These are phyloP conservation scores for Fusarium tjaetaba DNA, from an alignment of 2,329 filamentous ascomycete genomes.

Conservation along the genomic window DNA sequence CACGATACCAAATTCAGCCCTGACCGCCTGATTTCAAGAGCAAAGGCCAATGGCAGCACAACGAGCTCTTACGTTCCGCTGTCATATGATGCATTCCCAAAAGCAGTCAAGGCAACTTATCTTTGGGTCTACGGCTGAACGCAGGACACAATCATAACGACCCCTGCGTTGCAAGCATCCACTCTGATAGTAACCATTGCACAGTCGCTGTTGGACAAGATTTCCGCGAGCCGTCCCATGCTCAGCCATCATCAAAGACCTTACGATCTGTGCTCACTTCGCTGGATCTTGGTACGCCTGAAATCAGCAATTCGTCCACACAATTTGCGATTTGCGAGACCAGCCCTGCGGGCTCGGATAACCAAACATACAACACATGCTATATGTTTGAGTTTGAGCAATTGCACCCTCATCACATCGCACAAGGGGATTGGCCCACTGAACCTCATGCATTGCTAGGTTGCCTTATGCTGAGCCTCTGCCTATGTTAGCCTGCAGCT, in stretches of 20 bases:
- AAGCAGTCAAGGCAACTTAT: not conserved
- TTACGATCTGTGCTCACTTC: not conserved
- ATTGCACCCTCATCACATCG: constrained; percentile 22
- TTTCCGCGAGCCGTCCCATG: not conserved
- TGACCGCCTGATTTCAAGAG: not conserved
- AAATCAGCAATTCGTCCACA: constrained; percentile 4
- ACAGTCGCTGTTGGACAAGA: not conserved
- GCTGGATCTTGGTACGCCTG: constrained; percentile 9
- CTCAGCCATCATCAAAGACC: not conserved
- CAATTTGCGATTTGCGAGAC: constrained; percentile 10
- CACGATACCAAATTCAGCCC: not conserved
- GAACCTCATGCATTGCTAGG: not conserved
- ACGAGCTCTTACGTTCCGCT: not conserved
- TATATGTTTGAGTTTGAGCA: constrained; percentile 28
- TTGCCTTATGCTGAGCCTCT: constrained; percentile 3
- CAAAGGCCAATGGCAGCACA: not conserved
- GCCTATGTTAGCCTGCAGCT: not conserved
- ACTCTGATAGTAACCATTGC: not conserved
- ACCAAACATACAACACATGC: constrained; percentile 28
- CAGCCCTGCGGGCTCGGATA: constrained; percentile 18
- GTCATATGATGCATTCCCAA: not conserved
- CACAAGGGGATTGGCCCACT: constrained; percentile 25
- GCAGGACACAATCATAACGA: not conserved
- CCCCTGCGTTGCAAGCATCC: not conserved
- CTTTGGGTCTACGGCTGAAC: not conserved